Conservation (phyloP, 495 filamentous ascomycete species). For the Annulohypoxylon moriforme region DNA sequence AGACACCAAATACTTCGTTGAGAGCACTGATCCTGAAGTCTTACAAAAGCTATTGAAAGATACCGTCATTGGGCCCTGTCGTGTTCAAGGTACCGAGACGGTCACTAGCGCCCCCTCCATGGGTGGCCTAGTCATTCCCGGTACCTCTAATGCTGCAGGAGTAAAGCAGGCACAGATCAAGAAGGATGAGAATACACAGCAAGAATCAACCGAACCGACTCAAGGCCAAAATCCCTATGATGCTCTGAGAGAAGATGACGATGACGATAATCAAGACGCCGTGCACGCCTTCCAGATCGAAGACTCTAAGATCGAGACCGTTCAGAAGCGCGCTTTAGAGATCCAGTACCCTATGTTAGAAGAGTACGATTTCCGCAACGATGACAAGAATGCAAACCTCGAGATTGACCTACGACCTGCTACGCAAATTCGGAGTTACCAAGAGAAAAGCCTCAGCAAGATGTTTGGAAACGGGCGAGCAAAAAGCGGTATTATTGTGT, state of each 20-base stretch:
- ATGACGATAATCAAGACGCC: constrained; percentile 87
- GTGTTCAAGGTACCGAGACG: constrained; percentile 67
- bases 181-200: constrained; percentile 52
- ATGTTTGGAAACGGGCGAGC: constrained; percentile 99
- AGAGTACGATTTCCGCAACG: constrained; percentile 98
- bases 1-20: constrained; percentile 92
- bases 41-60: constrained; percentile 83
- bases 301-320: constrained; percentile 78
- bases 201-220: constrained; percentile 50
- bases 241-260: constrained; percentile 81
- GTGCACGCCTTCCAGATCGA: constrained; percentile 96
- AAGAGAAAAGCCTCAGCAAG: constrained; percentile 96
- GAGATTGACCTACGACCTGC: constrained; percentile 91
- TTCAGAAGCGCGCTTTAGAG: constrained; percentile 89
- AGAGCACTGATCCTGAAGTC: constrained; percentile 86
- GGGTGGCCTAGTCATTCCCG: constrained; percentile 92
- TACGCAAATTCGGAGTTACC: constrained; percentile 88
- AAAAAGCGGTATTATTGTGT: constrained; percentile 95
- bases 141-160: constrained; percentile 91
- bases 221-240: constrained; percentile 58
- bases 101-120: constrained; percentile 88
- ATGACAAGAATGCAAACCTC: constrained; percentile 85
- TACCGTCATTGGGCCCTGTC: constrained; percentile 55
- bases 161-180: constrained; percentile 70
- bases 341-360: constrained; percentile 89